phyloP scores from a whole-genome alignment of 2,329 filamentous ascomycete genomes.

The Xylaria sp. region DNA sequence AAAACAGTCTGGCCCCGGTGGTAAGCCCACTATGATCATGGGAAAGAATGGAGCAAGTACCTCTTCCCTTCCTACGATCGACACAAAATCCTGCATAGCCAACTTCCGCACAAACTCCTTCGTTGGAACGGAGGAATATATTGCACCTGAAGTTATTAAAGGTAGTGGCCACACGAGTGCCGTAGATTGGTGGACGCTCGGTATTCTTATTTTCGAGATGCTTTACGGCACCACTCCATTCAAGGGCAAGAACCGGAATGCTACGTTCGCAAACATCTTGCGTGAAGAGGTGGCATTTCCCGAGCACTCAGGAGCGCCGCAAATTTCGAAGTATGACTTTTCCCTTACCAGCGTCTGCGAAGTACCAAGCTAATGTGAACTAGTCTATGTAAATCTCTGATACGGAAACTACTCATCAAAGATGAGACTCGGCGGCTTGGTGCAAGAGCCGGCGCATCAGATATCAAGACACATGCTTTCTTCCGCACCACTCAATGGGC shows the following conservation, averaged over 20 bases:
- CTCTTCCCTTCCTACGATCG: conserved; percentile 91
- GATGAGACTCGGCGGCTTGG: conserved; percentile 94
- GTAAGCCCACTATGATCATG: conserved; percentile 97
- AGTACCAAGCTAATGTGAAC: conserved; percentile 28
- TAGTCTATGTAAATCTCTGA: conserved; percentile 95
- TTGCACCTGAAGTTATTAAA: conserved; percentile 98
- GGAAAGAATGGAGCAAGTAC: conserved; percentile 88
- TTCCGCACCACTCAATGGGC: conserved; percentile 98
- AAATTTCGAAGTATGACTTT: conserved; percentile 85
- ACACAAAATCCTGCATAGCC: conserved; percentile 97
- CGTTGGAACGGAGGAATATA: conserved; percentile 98
- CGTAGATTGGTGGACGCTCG: conserved; percentile 99
- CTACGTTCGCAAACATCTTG: conserved; percentile 97
- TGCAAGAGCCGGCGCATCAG: conserved; percentile 92
- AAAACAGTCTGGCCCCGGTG: conserved; percentile 95
- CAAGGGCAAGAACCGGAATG: conserved; percentile 98
- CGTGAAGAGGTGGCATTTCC: conserved; percentile 96
- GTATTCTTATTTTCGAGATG: conserved; percentile 99
- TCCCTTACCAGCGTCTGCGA: neutral
- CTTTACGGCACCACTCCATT: conserved; percentile 97
- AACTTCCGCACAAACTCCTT: conserved; percentile 99
- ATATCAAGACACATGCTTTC: conserved; percentile 96
- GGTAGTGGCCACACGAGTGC: conserved; percentile 98
- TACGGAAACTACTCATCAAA: conserved; percentile 96
- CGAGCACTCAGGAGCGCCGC: conserved; percentile 83